A percentile compares a stretch with the other conserved stretches of the same genome.
phyloP scores from a whole-genome alignment of 108 stramenopile genomes.

The Discostella stelligeroides region DNA sequence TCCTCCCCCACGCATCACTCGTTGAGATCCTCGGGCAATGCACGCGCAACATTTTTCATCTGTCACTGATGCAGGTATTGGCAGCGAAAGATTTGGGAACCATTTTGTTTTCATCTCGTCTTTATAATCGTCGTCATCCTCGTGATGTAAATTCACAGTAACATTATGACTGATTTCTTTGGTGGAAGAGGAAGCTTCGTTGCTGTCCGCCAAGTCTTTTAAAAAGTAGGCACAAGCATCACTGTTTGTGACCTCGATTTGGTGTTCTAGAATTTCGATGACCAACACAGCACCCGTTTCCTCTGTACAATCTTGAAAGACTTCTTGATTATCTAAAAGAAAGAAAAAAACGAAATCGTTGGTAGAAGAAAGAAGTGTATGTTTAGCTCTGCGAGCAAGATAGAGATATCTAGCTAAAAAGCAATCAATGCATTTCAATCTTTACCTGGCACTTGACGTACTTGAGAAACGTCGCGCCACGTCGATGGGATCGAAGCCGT shows the following conservation, averaged over 20 bases:
- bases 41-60: constrained; percentile 4
- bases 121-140: constrained; percentile 5
- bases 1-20: neutral
- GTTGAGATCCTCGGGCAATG: constrained; percentile 32
- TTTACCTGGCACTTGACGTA: constrained; percentile 81
- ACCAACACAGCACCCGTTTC: constrained; percentile 54
- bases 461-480: constrained; percentile 68
- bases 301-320: constrained; percentile 59
- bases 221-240: constrained; percentile 66
- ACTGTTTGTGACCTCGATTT: constrained; percentile 38
- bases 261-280: constrained; percentile 67
- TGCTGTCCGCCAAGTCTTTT: constrained; percentile 67
- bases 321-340: constrained; percentile 71
- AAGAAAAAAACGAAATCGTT: neutral
- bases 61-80: neutral
- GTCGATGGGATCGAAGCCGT: constrained; percentile 42
- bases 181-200: too few relatives aligned
- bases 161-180: too few relatives aligned
- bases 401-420: neutral
- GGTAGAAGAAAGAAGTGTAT: neutral
- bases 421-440: neutral
- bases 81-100: neutral
- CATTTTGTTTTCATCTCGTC: neutral
- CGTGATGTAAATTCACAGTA: constrained; percentile 3
- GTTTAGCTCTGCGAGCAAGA: too few relatives aligned